Evolutionary conservation across 352 stramenopile species (phyloP), one percentile per base, ranked within the genome.

Genomic region (Phytophthora brassicae): DNA sequence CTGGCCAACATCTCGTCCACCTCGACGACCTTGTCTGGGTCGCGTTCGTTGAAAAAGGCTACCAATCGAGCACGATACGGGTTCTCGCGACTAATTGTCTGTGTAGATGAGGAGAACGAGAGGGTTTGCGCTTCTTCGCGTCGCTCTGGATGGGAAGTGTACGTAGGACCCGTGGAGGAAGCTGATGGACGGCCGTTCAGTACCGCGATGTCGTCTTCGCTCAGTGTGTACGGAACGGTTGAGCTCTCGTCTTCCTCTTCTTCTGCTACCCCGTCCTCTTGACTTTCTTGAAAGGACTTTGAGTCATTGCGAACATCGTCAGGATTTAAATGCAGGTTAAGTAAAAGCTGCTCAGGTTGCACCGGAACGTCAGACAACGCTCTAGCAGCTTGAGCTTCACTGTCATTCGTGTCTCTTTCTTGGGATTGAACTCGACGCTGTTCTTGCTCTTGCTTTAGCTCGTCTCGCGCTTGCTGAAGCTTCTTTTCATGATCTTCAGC

Each of bases 1-100:
- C 64, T 91, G 29, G 71, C 56, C 2, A 94, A 68, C 83, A 92
- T 92, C 6, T 83, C 69, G n/a, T 94, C 83, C 33, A 94, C 81
- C 57, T 89, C 63, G 0, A 60, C 19, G 1, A 94, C 45, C 58
- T 88, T 86, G 9, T 76, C 66, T n/a, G 79, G 81, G 44, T 94
- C 85, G 17, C 80, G 79, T 22, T 84, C 66, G 39, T 80, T 20
- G 24, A 92, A 88, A 57, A 92, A 91, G 3, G 70, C 60, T 1
- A 89, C 57, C 4, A 94, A 62, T 35, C 74, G 71, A 44, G 70
- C 60, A 17, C 79, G 74, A 45, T 84, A 82, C 28, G 72, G 67
- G 41, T 81, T 89, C 11, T 58, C 46, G 33, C 38, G 28, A 23
- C 24, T n/a, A 4, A 41, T 26, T 31, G 36, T 36, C 20, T 29